Conservation (phyloP, 2,329 filamentous ascomycete genomes). For the Aureobasidium sp. region DNA sequence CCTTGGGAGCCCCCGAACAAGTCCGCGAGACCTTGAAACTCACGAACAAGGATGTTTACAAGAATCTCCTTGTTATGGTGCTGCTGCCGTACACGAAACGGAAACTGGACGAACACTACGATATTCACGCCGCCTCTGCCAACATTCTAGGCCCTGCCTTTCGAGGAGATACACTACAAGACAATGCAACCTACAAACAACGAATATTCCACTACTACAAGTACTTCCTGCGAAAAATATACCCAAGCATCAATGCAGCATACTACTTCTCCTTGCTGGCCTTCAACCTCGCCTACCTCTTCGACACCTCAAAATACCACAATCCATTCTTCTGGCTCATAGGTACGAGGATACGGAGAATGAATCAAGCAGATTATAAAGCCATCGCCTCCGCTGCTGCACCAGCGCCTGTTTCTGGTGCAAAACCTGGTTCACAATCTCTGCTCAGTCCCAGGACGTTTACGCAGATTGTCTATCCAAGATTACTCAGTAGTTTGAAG, state of each 20-base stretch:
- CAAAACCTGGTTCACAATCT: constrained; percentile 41
- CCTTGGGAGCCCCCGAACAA: constrained; percentile 73
- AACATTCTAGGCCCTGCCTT: constrained; percentile 66
- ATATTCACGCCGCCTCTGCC: constrained; percentile 81
- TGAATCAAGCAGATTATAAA: constrained; percentile 84
- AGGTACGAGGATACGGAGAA: constrained; percentile 83
- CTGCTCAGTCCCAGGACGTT: constrained; percentile 72
- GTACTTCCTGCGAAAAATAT: constrained; percentile 90
- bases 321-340: constrained; percentile 94
- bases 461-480: constrained; percentile 66
- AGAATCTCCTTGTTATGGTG: constrained; percentile 88
- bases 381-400: constrained; percentile 78
- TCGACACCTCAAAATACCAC: constrained; percentile 90
- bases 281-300: constrained; percentile 95
- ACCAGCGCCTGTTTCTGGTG: constrained; percentile 46
- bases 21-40: constrained; percentile 84
- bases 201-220: constrained; percentile 84
- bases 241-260: constrained; percentile 93
- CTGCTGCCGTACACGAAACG: constrained; percentile 94
- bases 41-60: constrained; percentile 79
- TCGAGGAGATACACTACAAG: constrained; percentile 67
- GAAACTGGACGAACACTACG: constrained; percentile 93
- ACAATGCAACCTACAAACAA: constrained; percentile 76
- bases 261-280: constrained; percentile 91
- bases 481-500: constrained; percentile 77